A percentile compares a stretch with the other conserved stretches of the same genome.
Evolutionary conservation across 1,139 yeast species (phyloP).

Genomic region (Pneumocystis sp.): DNA sequence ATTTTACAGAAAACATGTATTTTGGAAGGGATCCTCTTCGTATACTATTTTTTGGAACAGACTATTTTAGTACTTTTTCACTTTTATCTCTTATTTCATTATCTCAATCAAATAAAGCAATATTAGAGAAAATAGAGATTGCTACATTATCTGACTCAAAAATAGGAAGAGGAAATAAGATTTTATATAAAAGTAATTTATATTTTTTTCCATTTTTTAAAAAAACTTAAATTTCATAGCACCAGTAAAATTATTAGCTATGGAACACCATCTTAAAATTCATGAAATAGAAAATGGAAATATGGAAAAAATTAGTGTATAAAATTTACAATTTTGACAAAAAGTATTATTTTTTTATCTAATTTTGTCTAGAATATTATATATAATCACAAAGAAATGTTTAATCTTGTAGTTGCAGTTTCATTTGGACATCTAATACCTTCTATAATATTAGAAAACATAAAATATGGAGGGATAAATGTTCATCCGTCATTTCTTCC

Average conservation of each 20-base stretch:
- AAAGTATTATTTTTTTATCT: not conserved
- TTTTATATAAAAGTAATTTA: not conserved
- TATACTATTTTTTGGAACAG: not conserved
- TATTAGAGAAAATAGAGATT: not conserved
- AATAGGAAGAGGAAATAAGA: not conserved
- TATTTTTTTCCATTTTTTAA: not conserved
- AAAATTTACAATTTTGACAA: not conserved
- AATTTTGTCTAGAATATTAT: slow-evolving; percentile 17
- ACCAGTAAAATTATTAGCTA: not conserved
- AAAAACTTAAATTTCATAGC: not conserved
- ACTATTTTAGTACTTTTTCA: slow-evolving; percentile 15
- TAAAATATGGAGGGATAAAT: slow-evolving; percentile 59
- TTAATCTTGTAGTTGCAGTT: slow-evolving; percentile 67
- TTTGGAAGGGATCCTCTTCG: not conserved
- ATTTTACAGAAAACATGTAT: not conserved
- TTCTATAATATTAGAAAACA: slow-evolving; percentile 31
- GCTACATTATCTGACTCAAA: not conserved
- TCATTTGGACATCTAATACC: slow-evolving; percentile 81
- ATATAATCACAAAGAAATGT: slow-evolving; percentile 18
- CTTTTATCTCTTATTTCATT: slow-evolving; percentile 9
- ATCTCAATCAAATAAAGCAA: not conserved
- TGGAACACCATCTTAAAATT: not conserved
- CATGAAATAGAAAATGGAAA: not conserved
- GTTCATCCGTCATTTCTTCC: slow-evolving; percentile 91
- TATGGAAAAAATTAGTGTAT: not conserved